phyloP scores from a whole-genome alignment of 345 rosid genomes.

The Eucalyptus erythrocorys region DNA sequence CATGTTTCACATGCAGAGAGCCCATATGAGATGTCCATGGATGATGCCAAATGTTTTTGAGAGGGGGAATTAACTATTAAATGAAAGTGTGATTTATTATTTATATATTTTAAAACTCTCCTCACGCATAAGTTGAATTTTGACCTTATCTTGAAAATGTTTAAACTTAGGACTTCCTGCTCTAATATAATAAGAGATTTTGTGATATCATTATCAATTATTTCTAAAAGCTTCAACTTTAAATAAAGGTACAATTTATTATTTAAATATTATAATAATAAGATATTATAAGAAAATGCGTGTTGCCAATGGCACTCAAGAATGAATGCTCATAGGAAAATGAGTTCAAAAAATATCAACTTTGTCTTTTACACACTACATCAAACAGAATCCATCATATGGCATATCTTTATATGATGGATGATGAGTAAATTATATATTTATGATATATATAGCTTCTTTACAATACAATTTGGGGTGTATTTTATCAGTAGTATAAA shows the following conservation, averaged over 20 bases:
- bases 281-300: rapidly evolving
- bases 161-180: rapidly evolving
- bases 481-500: no score
- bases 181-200: rapidly evolving
- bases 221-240: no score
- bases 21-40: background rate
- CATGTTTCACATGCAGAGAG: background rate
- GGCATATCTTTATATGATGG: background rate
- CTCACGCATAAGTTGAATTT: background rate
- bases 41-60: background rate
- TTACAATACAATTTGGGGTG: rapidly evolving
- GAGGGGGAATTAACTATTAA: rapidly evolving
- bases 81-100: no score
- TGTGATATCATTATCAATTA: rapidly evolving
- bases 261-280: no score
- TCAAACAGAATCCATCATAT: background rate
- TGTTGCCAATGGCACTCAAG: background rate
- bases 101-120: background rate
- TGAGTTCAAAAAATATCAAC: background rate
- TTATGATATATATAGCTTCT: no score
- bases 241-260: no score
- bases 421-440: background rate
- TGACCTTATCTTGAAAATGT: no score
- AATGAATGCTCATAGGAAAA: background rate
- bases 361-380: background rate